phyloP scores from a whole-genome alignment of 495 filamentous ascomycete genomes.

The Amniculicola lignicola region DNA sequence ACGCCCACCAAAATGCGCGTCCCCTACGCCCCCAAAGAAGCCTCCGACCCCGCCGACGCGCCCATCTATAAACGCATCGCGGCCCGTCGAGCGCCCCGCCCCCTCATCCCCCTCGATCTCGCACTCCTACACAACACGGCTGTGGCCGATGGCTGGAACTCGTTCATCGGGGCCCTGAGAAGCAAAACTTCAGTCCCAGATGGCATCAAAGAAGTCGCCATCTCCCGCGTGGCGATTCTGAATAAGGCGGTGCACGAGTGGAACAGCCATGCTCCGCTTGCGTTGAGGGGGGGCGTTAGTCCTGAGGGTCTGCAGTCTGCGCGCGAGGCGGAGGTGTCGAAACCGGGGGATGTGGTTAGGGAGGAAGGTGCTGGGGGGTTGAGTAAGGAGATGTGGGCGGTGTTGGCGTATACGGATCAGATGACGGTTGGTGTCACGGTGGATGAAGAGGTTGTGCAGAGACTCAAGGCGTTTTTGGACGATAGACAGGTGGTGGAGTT shows the following conservation, averaged over 20 bases:
- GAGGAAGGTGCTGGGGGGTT: conserved; percentile 29
- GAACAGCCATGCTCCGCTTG: conserved; percentile 38
- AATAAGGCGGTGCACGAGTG: conserved; percentile 43
- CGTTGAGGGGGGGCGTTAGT: conserved; percentile 21
- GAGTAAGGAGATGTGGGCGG: conserved; percentile 33
- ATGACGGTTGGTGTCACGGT: conserved; percentile 40
- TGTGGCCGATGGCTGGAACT: conserved; percentile 44
- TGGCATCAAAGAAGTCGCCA: conserved; percentile 37
- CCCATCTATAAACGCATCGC: conserved; percentile 40
- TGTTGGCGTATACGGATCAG: conserved; percentile 42
- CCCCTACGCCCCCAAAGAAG: conserved; percentile 40
- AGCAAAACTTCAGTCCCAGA: conserved; percentile 34
- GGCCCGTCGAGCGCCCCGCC: conserved; percentile 39
- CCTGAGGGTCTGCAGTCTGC: conserved; percentile 20
- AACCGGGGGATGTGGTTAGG: conserved; percentile 42
- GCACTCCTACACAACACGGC: conserved; percentile 41
- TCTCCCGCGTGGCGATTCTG: conserved; percentile 42
- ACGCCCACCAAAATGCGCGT: conserved; percentile 37
- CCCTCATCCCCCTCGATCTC: conserved; percentile 43
- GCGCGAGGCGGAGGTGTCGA: conserved; percentile 45
- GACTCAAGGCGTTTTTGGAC: conserved; percentile 55
- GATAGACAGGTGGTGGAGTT: conserved; percentile 47
- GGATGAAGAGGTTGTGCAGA: conserved; percentile 34
- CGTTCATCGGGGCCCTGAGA: conserved; percentile 42
- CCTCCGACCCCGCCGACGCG: conserved; percentile 16